phyloP scores from a whole-genome alignment of 23 red algal species.

The Gracilaria gracilis region DNA sequence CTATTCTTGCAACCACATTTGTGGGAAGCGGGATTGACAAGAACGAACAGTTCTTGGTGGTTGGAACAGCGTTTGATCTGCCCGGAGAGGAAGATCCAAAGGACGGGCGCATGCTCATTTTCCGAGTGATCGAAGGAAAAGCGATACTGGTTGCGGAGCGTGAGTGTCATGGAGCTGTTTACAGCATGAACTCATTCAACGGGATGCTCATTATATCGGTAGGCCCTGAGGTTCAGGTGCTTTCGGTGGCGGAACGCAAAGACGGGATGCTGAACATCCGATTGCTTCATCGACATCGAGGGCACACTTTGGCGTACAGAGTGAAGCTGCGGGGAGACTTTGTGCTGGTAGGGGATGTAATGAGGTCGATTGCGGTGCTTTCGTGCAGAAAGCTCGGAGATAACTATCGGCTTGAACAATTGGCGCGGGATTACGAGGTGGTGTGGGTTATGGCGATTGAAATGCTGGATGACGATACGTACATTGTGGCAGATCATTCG shows the following conservation, averaged over 20 bases:
- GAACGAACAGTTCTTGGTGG: conserved; percentile 80
- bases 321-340: conserved; percentile 85
- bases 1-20: conserved; percentile 71
- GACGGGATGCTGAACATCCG: conserved; percentile 64
- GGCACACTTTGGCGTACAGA: conserved; percentile 71
- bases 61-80: conserved; percentile 81
- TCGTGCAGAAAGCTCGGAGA: conserved; percentile 52
- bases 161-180: conserved; percentile 72
- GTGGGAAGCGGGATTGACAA: conserved; percentile 63
- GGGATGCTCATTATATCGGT: conserved; percentile 84
- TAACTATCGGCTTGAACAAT: conserved; percentile 76
- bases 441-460: conserved; percentile 87
- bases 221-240: conserved; percentile 76
- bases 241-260: conserved; percentile 53
- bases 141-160: conserved; percentile 73
- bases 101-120: conserved; percentile 83
- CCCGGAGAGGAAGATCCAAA: conserved; percentile 73
- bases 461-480: conserved; percentile 86
- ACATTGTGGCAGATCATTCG: conserved; percentile 78
- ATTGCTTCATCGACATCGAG: conserved; percentile 63
- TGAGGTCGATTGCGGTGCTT: conserved; percentile 85
- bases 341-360: conserved; percentile 91
- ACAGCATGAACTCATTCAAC: conserved; percentile 71
- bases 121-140: conserved; percentile 62
- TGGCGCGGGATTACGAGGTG: conserved; percentile 85